Evolutionary conservation across 371 early-diverging fungal species (phyloP).

Genomic region (Neoconidiobolus thromboides): DNA sequence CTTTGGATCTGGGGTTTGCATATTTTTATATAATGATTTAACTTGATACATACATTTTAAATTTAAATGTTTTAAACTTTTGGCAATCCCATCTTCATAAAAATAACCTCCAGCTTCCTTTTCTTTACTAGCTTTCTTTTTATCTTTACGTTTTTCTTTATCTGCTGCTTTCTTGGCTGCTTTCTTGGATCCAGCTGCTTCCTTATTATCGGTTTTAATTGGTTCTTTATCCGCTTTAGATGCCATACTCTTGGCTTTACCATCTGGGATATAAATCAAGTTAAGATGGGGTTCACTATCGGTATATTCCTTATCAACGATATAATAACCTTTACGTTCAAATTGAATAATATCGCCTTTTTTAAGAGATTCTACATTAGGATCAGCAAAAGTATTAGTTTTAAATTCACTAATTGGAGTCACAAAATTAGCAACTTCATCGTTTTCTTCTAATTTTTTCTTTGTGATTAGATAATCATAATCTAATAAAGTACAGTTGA

Average conservation of each 20-base stretch:
- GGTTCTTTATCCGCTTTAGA: conserved; percentile 38
- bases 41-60: conserved; percentile 1
- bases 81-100: conserved; percentile 3
- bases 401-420: conserved; percentile 81
- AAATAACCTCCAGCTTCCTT: neutral
- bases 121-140: neutral
- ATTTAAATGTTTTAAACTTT: neutral
- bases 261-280: conserved; percentile 85
- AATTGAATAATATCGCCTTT: conserved; percentile 91
- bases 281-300: conserved; percentile 26
- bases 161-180: conserved; percentile 44
- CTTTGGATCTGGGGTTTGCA: neutral
- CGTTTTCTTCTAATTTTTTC: conserved; percentile 92
- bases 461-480: conserved; percentile 94
- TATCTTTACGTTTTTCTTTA: conserved; percentile 30
- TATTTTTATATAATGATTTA: neutral
- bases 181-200: neutral
- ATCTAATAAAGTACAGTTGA: conserved; percentile 55
- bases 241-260: conserved; percentile 56
- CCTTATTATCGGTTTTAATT: conserved; percentile 8
- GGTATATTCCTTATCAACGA: conserved; percentile 50
- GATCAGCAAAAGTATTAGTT: conserved; percentile 41
- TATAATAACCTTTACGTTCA: conserved; percentile 96
- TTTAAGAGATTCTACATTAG: conserved; percentile 30
- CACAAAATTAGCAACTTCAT: conserved; percentile 64